Evolutionary conservation across 2,329 filamentous ascomycete species (phyloP), one percentile per base, ranked within the genome.

Genomic region (Phaeosphaeria sp.): DNA sequence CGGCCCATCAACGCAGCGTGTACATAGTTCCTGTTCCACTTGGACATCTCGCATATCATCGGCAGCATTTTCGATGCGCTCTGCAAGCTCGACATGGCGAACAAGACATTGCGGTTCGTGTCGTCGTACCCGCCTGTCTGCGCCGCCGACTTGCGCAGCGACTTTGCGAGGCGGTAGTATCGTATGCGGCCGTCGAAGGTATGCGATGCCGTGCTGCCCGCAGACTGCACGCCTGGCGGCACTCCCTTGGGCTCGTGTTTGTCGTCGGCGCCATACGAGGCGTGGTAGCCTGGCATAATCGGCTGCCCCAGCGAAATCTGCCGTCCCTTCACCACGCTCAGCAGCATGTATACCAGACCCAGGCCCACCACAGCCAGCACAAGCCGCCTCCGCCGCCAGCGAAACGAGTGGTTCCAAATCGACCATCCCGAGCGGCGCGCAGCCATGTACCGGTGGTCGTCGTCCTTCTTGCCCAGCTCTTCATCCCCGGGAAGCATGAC

Each of bases 1-100:
- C 89, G 84, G 50, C 93, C 90, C 79, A 96, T 84, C 3, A 98
- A 78, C 0, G 87, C 89, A 72, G 96, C 89, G 74, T 98, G 94
- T 9, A 97, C 92, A 61, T 87, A 84, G 69, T 87, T 96, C 57
- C 85, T 82, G 55, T 85, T 83, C 75, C 88, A 84, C 21, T 76
- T 76, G 6, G 88, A 89, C 93, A 97, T 97, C 67, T 91, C 86
- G 76, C 95, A 98, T 6, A 93, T 92, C 72, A 97, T 82, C 0
- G 93, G 92, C 30, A 97, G 80, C 52, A 97, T 75, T 30, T 85
- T 84, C 0, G 91, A 85, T 17, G 88, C 87, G 71, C 91, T 95
- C 73, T 85, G 85, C 50, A 96, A 78, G 59, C 84, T 93, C 0
- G 91, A 89, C 3, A 90, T 88, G 4, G 89, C 89, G 72, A 97